phyloP scores from a whole-genome alignment of 306 rosid genomes.

The Dalbergia cultrata region DNA sequence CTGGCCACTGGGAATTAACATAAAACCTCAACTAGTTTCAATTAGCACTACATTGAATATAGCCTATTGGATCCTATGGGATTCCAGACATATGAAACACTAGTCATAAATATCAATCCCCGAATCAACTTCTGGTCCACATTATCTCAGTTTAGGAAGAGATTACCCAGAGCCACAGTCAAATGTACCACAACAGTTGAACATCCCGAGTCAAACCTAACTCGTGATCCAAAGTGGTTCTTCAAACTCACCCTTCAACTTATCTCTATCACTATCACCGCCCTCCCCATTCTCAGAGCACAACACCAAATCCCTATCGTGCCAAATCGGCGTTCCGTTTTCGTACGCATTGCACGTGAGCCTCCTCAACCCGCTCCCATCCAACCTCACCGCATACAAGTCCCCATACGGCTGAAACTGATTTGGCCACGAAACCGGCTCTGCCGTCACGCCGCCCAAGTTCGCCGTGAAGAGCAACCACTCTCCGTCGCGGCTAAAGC shows the following conservation, averaged over 20 bases:
- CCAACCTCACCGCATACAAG: conserved; percentile 64
- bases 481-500: conserved; percentile 75
- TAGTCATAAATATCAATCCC: too few relatives aligned
- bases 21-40: too few relatives aligned
- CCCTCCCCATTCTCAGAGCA: conserved; percentile 10
- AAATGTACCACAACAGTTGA: too few relatives aligned
- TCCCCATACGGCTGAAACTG: conserved; percentile 97
- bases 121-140: too few relatives aligned
- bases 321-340: conserved; percentile 87
- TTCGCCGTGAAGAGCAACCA: conserved; percentile 83
- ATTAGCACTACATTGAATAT: too few relatives aligned
- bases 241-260: conserved; percentile 65
- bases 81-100: too few relatives aligned
- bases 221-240: conserved; percentile 79
- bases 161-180: too few relatives aligned
- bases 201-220: neutral
- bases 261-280: conserved; percentile 46
- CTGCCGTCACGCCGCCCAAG: conserved; percentile 76
- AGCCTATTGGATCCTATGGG: too few relatives aligned
- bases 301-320: conserved; percentile 45
- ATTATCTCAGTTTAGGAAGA: too few relatives aligned
- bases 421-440: conserved; percentile 80
- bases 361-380: conserved; percentile 85
- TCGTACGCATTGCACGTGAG: conserved; percentile 81
- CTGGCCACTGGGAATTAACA: too few relatives aligned